A percentile compares a stretch with the other conserved stretches of the same genome.
These are phyloP conservation scores for Dysphania ambrosioides DNA, from an alignment of 148 eudicot species.

Conservation along the genomic window DNA sequence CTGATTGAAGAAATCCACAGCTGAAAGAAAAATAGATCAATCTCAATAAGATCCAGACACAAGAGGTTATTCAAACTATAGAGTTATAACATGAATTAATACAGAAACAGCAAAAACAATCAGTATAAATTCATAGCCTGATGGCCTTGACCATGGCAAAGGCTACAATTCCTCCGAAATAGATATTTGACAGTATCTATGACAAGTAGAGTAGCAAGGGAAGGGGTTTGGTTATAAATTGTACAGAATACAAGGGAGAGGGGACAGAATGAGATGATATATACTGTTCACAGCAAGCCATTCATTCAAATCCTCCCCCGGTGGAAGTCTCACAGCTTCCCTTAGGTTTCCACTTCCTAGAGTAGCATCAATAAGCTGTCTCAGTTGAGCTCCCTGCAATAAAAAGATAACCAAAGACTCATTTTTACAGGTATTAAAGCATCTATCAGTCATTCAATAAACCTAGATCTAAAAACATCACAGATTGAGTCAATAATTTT, in stretches of 20 bases:
- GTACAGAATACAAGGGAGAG: slow-evolving; percentile 2
- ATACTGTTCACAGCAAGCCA: slow-evolving; percentile 99
- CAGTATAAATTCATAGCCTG: not conserved
- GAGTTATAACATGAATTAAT: not conserved
- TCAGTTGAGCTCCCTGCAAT: slow-evolving; percentile 86
- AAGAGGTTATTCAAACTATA: not conserved
- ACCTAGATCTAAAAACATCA: slow-evolving; percentile 1
- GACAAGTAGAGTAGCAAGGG: not conserved
- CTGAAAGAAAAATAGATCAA: slow-evolving; percentile 50
- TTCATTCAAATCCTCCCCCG: slow-evolving; percentile 96
- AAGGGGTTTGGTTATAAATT: not conserved
- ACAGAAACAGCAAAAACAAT: not conserved
- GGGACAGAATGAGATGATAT: slow-evolving; percentile 28
- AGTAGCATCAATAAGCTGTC: slow-evolving; percentile 92
- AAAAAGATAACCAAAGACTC: not conserved
- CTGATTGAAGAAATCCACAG: slow-evolving; percentile 99
- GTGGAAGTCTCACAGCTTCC: slow-evolving; percentile 97
- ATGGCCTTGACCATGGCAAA: slow-evolving; percentile 1
- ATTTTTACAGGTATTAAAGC: not conserved
- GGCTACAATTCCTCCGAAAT: not conserved
- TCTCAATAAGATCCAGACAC: slow-evolving; percentile 14
- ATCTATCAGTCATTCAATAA: slow-evolving; percentile 6
- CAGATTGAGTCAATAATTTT: not conserved
- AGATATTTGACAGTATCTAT: not conserved
- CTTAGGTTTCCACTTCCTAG: slow-evolving; percentile 94